Evolutionary conservation across 176 grass and related monocot species (phyloP).

Genomic region (Poa pratensis): DNA sequence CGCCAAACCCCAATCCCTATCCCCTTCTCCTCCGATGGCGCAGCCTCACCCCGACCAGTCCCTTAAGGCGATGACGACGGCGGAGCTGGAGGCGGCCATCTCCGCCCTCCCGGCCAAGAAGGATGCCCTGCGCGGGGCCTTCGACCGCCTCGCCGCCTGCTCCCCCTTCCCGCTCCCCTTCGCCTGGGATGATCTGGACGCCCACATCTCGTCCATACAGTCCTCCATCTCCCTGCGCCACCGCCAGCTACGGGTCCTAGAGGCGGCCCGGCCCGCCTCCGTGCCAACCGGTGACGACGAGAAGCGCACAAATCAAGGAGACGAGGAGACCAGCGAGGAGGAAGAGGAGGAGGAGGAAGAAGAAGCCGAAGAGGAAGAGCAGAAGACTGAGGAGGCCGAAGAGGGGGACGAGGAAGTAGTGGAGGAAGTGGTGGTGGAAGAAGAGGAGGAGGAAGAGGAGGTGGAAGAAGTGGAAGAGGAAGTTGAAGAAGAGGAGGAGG

Average conservation of each 20-base stretch:
- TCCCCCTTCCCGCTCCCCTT: conserved; percentile 49
- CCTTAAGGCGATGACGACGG: conserved; percentile 25
- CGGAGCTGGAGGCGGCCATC: conserved; percentile 44
- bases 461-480: background rate
- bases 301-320: background rate
- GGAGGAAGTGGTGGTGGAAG: background rate
- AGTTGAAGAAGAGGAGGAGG: background rate
- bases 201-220: conserved; percentile 54
- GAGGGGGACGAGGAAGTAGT: background rate
- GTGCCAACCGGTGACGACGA: background rate
- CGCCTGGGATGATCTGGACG: conserved; percentile 56
- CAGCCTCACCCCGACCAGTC: background rate
- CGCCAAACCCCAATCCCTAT: background rate
- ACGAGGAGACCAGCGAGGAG: background rate
- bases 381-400: background rate
- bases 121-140: conserved; percentile 51
- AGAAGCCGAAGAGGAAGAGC: background rate
- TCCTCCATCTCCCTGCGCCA: conserved; percentile 35
- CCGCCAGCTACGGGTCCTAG: conserved; percentile 39
- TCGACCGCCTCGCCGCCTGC: conserved; percentile 47
- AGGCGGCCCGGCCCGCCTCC: conserved; percentile 10
- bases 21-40: background rate
- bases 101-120: conserved; percentile 47
- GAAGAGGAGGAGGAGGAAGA: background rate
- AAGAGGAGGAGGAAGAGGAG: background rate